Evolutionary conservation across 495 filamentous ascomycete genomes (phyloP).

Genomic region (Evernia prunastri): DNA sequence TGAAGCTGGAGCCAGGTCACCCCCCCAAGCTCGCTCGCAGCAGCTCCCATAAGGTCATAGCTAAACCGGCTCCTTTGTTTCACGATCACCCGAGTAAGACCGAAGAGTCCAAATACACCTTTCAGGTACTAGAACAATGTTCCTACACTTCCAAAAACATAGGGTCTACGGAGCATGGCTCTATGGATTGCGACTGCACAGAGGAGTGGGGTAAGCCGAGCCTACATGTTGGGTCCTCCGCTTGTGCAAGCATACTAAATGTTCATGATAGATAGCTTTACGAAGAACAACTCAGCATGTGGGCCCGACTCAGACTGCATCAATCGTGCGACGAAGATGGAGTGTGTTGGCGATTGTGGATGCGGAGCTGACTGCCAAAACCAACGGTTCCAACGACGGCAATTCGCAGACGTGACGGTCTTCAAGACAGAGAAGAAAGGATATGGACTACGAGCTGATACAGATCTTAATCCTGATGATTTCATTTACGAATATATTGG

Average conservation of each 20-base stretch:
- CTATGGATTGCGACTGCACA: slow-evolving; percentile 86
- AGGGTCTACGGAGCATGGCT: slow-evolving; percentile 80
- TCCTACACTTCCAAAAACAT: slow-evolving; percentile 84
- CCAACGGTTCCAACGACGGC: slow-evolving; percentile 84
- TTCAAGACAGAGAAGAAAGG: slow-evolving; percentile 98
- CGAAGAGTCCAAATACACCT: slow-evolving; percentile 64
- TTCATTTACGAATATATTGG: slow-evolving; percentile 99
- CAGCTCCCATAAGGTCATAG: slow-evolving; percentile 60
- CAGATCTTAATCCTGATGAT: slow-evolving; percentile 67
- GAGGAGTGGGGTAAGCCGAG: slow-evolving; percentile 88
- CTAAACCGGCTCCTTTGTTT: slow-evolving; percentile 58
- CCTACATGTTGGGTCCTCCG: background rate
- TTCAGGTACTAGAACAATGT: slow-evolving; percentile 74
- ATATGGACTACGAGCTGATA: slow-evolving; percentile 79
- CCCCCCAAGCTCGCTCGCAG: slow-evolving; percentile 69
- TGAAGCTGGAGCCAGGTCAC: slow-evolving; percentile 62
- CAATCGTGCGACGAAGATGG: slow-evolving; percentile 96
- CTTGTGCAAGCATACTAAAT: slow-evolving; percentile 18
- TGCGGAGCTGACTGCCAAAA: slow-evolving; percentile 89
- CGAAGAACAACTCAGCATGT: slow-evolving; percentile 70
- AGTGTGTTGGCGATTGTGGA: slow-evolving; percentile 79
- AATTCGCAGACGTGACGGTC: slow-evolving; percentile 87
- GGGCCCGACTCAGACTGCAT: slow-evolving; percentile 98
- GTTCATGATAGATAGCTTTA: slow-evolving; percentile 49
- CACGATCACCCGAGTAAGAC: slow-evolving; percentile 66